Percentiles rank a stretch among this genome's conserved stretches.
phyloP scores from a whole-genome alignment of 345 rosid genomes.

The Linum tenue region DNA sequence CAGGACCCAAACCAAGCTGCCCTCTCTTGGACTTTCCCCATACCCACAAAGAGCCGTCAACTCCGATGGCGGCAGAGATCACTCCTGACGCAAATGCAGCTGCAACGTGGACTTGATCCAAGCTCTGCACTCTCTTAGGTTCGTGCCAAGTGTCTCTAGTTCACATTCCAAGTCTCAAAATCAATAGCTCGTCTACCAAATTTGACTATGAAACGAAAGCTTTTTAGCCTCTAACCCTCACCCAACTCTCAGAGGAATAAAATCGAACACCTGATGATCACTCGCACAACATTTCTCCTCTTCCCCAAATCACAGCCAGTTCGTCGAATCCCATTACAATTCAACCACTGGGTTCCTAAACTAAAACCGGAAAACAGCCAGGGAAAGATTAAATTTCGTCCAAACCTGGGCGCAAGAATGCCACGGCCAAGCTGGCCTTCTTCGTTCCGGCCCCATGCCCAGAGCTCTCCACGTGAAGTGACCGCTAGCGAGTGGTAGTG shows the following conservation, averaged over 20 bases:
- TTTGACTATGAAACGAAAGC: neutral
- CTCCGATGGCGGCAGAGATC: slow-evolving; percentile 62
- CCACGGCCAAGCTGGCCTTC: slow-evolving; percentile 79
- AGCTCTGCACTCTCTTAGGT: slow-evolving; percentile 59
- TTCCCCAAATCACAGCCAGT: neutral
- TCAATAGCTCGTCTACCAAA: neutral
- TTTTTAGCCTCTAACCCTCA: neutral
- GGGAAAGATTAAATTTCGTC: neutral
- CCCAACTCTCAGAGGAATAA: neutral
- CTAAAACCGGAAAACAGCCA: neutral
- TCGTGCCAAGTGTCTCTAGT: slow-evolving; percentile 47
- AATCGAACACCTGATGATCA: slow-evolving; percentile 12
- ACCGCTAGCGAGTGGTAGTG: slow-evolving; percentile 95
- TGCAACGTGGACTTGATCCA: slow-evolving; percentile 43
- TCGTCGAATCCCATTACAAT: neutral
- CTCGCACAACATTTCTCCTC: neutral
- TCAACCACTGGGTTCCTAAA: neutral
- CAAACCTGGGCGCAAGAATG: slow-evolving; percentile 30
- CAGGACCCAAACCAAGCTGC: slow-evolving; percentile 86
- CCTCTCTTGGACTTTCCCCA: slow-evolving; percentile 98
- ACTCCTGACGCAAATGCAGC: slow-evolving; percentile 82
- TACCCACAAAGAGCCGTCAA: slow-evolving; percentile 86
- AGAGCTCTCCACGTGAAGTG: slow-evolving; percentile 57
- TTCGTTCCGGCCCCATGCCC: slow-evolving; percentile 87
- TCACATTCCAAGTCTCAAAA: slow-evolving; percentile 6